A percentile compares a stretch with the other conserved stretches of the same genome.
Evolutionary conservation across 2,329 filamentous ascomycete genomes (phyloP).

Genomic region (Mycocentrospora acerina): DNA sequence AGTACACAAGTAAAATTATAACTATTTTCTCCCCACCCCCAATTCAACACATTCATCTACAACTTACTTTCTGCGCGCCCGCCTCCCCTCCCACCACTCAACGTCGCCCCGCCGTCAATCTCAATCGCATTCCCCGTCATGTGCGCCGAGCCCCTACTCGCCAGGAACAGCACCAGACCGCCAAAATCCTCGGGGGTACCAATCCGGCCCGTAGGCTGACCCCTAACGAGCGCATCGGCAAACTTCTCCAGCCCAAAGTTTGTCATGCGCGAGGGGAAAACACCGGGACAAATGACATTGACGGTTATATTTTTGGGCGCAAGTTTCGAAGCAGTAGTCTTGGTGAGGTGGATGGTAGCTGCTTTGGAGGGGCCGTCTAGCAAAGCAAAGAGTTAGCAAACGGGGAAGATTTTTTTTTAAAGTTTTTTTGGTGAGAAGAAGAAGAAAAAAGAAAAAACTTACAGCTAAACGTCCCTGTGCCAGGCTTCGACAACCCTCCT

Average conservation of each 20-base stretch:
- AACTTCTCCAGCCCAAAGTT: constrained; percentile 54
- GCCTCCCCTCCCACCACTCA: constrained; percentile 46
- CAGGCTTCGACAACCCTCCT: constrained; percentile 56
- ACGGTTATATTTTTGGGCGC: constrained; percentile 56
- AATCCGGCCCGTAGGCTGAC: constrained; percentile 50
- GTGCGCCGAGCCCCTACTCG: constrained; percentile 40
- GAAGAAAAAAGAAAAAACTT: constrained; percentile 5
- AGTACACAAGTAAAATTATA: too few relatives aligned
- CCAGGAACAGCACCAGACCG: constrained; percentile 49
- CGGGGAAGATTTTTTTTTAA: too few relatives aligned
- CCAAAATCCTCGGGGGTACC: constrained; percentile 53
- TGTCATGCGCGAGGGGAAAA: constrained; percentile 58
- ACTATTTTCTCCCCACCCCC: too few relatives aligned
- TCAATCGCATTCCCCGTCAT: constrained; percentile 53
- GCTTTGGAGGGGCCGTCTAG: constrained; percentile 55
- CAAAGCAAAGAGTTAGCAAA: too few relatives aligned
- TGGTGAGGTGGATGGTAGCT: constrained; percentile 55
- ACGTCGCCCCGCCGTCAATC: constrained; percentile 50
- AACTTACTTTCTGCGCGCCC: constrained; percentile 27
- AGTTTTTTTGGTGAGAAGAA: too few relatives aligned
- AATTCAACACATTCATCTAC: too few relatives aligned
- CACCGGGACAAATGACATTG: constrained; percentile 48
- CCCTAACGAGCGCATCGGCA: constrained; percentile 49
- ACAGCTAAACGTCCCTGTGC: constrained; percentile 54
- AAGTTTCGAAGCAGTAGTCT: constrained; percentile 53